phyloP scores from a whole-genome alignment of 805 yeast species.

The Metschnikowia dekortorum region DNA sequence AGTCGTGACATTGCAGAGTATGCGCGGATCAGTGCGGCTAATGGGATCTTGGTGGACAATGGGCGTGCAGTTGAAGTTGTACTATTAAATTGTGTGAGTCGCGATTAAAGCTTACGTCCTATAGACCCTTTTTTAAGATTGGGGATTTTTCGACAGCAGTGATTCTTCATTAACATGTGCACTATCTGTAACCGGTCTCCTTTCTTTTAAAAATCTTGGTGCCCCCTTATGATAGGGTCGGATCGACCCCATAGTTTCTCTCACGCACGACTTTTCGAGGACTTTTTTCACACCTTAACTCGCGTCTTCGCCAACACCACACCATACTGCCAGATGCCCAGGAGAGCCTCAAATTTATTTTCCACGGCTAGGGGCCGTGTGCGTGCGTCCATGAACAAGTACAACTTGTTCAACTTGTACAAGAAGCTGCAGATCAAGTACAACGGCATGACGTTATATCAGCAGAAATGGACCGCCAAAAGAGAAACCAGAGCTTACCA shows the following conservation, averaged over 20 bases:
- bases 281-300: conserved; percentile 5
- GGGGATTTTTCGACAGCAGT: neutral
- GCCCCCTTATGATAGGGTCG: neutral
- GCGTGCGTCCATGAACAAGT: conserved; percentile 88
- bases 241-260: conserved; percentile 2
- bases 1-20: neutral
- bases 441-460: conserved; percentile 68
- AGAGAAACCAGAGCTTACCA: conserved; percentile 92
- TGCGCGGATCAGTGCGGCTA: neutral
- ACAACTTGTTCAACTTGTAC: conserved; percentile 82
- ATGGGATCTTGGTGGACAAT: neutral
- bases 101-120: neutral
- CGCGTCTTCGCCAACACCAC: conserved; percentile 1
- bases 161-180: too few species aligned
- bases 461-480: conserved; percentile 89
- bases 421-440: conserved; percentile 59
- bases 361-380: conserved; percentile 65
- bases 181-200: neutral
- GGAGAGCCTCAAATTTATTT: conserved; percentile 53
- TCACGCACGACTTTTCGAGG: conserved; percentile 14
- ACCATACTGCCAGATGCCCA: conserved; percentile 44
- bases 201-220: neutral
- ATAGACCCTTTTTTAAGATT: too few species aligned
- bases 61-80: neutral
- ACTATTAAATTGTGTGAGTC: neutral